These are phyloP conservation scores for Sclerotinia nivalis DNA, from an alignment of 2,329 filamentous ascomycete genomes.

Conservation along the genomic window DNA sequence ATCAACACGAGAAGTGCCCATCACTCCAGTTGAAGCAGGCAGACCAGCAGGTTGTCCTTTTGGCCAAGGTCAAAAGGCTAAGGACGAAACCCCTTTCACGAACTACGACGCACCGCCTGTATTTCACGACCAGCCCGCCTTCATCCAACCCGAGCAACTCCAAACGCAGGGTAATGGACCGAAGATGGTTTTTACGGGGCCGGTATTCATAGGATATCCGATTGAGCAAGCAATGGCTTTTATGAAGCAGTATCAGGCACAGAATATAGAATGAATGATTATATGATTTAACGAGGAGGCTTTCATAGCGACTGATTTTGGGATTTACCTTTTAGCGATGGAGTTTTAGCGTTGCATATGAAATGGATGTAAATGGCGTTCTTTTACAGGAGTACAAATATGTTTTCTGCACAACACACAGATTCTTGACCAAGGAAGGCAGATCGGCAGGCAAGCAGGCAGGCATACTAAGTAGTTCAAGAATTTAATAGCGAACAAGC, in stretches of 20 bases:
- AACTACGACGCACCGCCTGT: slow-evolving; percentile 29
- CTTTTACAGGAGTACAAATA: background rate
- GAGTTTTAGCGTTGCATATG: slow-evolving; percentile 9
- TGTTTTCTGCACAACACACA: background rate
- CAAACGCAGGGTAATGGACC: slow-evolving; percentile 44
- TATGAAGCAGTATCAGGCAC: slow-evolving; percentile 53
- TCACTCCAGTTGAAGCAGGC: slow-evolving; percentile 13
- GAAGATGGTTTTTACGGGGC: slow-evolving; percentile 86
- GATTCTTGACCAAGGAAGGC: background rate
- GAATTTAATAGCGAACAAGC: background rate
- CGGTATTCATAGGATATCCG: slow-evolving; percentile 90
- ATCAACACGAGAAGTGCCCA: slow-evolving; percentile 3
- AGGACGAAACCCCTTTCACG: slow-evolving; percentile 21
- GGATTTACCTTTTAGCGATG: slow-evolving; percentile 14
- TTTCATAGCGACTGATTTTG: background rate
- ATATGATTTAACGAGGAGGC: background rate
- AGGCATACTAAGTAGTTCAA: background rate
- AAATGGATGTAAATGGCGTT: background rate
- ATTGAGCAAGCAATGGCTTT: slow-evolving; percentile 78
- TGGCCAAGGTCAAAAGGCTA: slow-evolving; percentile 31
- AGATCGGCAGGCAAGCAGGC: background rate
- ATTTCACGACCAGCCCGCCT: slow-evolving; percentile 50
- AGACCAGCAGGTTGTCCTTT: slow-evolving; percentile 53
- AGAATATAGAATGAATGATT: slow-evolving; percentile 23
- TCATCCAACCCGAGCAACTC: slow-evolving; percentile 50